phyloP scores from a whole-genome alignment of 768 basidiomycete genomes.

The Scleroderma bovista region DNA sequence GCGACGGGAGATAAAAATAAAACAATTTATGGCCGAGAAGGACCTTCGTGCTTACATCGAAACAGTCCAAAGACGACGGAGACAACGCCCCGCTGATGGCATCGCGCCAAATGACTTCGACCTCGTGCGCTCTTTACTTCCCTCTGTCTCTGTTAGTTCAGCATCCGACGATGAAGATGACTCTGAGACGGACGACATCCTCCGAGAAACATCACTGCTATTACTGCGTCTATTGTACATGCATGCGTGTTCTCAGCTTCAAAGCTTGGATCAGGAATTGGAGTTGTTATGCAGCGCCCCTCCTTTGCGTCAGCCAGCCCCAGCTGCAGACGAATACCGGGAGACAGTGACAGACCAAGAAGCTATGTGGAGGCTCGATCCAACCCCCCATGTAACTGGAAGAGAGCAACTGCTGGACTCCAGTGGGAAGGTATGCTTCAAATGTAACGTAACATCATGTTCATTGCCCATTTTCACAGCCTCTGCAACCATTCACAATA shows the following conservation, averaged over 20 bases:
- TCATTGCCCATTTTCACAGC: constrained; percentile 39
- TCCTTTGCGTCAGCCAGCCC: constrained; percentile 33
- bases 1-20: constrained; percentile 84
- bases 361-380: constrained; percentile 72
- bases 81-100: constrained; percentile 32
- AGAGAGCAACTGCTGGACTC: constrained; percentile 68
- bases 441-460: not conserved
- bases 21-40: constrained; percentile 84
- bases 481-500: constrained; percentile 89
- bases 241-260: constrained; percentile 61
- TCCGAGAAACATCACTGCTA: constrained; percentile 64
- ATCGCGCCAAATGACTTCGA: constrained; percentile 48
- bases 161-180: constrained; percentile 40
- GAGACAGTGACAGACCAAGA: constrained; percentile 41
- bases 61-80: constrained; percentile 49
- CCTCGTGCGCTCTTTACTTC: constrained; percentile 59
- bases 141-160: constrained; percentile 19
- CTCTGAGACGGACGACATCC: constrained; percentile 54
- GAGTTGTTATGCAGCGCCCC: constrained; percentile 60
- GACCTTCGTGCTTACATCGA: constrained; percentile 67
- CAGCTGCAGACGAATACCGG: constrained; percentile 33
- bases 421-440: constrained; percentile 59
- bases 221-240: constrained; percentile 69
- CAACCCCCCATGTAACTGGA: constrained; percentile 37
- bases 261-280: constrained; percentile 66